Evolutionary conservation across 164 flowering plant species (phyloP), one percentile per base, ranked within the genome.

Genomic region (Taxillus chinensis): DNA sequence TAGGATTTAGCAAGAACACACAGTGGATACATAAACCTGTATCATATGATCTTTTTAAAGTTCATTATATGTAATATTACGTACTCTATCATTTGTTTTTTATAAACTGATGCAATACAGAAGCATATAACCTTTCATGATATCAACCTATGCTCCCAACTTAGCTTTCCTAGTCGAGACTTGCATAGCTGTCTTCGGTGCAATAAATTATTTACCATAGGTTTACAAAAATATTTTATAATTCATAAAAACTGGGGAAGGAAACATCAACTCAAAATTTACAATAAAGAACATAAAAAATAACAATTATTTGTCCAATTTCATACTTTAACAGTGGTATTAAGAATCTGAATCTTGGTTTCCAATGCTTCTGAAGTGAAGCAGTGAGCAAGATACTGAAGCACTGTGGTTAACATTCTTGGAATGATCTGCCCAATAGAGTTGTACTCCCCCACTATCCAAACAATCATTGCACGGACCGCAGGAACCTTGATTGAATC

Each of bases 391-490:
- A 95, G 90, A 74, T 89, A 95, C 68, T 73, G 77, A 49, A 86
- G 80, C 62, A 95, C 71, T 6, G 81, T 68, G 62, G 71, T 64
- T 71, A 87, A 64, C 73, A 83, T 80, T 76, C 66, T 81, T 39
- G 90, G 83, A 56, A 89, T 80, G 51, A 76, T 78, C 42, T 68
- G 68, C 38, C 99, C 97, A 45, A 83, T 60, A 58, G 79, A 73
- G 64, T 79, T 71, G 62, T 91, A 95, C 73, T 90, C 96, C 55
- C 99, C 97, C 66, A 89, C 67, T 76, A 95, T 83, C 96, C 97
- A 90, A 62, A 91, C 73, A 70, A 95, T 78, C 71, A 82, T 74
- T 63, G 96, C 92, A 58, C 99, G 95, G 39, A 93, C 97, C 56
- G 85, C 83, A 62, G 99, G 81, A 16, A 86, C 87, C 70, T 74